Percentiles rank a stretch among this genome's conserved stretches.
These are phyloP conservation scores for Tinospora cordifolia DNA, from an alignment of 164 flowering plant genomes.

Conservation along the genomic window DNA sequence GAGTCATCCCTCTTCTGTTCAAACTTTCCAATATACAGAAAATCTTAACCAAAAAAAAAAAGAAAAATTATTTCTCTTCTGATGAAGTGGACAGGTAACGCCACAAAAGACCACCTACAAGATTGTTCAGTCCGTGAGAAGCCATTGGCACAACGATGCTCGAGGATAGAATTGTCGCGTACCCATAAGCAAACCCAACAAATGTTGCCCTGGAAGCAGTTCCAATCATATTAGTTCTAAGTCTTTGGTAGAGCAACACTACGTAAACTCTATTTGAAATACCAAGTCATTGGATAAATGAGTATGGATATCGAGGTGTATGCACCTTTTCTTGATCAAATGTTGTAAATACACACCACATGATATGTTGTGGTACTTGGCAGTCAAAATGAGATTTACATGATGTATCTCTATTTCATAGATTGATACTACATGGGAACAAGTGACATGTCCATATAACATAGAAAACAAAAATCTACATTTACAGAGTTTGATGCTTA, in stretches of 20 bases:
- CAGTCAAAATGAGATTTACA: no score
- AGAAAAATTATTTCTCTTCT: constrained; percentile 6
- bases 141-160: constrained; percentile 77
- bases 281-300: no score
- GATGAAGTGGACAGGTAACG: constrained; percentile 35
- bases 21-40: neutral
- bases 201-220: constrained; percentile 69
- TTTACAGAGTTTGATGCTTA: no score
- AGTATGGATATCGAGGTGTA: no score
- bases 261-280: no score
- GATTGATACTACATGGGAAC: neutral
- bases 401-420: no score
- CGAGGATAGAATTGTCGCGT: constrained; percentile 51
- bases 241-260: neutral
- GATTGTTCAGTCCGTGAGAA: constrained; percentile 80
- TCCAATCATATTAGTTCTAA: neutral
- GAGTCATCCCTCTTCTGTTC: neutral
- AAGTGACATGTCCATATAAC: no score
- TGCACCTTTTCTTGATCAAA: no score
- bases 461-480: no score
- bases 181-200: constrained; percentile 72
- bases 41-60: no score
- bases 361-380: no score
- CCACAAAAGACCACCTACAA: constrained; percentile 76
- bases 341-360: neutral